Percentiles rank a stretch among this genome's conserved stretches.
phyloP scores from a whole-genome alignment of 257 asterid species.

The Paraleonurus japonicus region DNA sequence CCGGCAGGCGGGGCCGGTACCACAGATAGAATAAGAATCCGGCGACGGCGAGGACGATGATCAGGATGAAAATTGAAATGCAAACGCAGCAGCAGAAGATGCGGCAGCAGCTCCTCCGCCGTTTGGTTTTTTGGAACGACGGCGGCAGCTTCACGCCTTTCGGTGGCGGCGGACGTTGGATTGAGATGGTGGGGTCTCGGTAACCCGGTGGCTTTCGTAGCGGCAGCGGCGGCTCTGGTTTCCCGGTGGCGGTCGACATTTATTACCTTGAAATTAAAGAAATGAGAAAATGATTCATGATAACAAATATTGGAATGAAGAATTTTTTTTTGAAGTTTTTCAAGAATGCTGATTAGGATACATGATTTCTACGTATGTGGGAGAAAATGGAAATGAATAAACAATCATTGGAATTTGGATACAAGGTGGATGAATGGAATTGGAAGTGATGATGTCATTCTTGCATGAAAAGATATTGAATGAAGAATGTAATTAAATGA shows the following conservation, averaged over 20 bases:
- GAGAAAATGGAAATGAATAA: neutral
- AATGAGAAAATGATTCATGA: neutral
- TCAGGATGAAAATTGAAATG: slow-evolving; percentile 14
- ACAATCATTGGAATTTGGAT: neutral
- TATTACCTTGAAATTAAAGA: neutral
- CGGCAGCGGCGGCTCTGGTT: slow-evolving; percentile 37
- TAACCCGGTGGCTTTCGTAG: slow-evolving; percentile 58
- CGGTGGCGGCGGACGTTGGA: slow-evolving; percentile 10
- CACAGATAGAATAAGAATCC: slow-evolving; percentile 36
- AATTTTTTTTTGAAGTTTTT: too few species aligned
- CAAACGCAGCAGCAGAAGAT: slow-evolving; percentile 35
- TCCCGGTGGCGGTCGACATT: slow-evolving; percentile 32
- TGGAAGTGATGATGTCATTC: neutral
- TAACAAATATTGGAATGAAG: neutral
- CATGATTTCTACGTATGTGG: neutral
- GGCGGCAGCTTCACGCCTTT: slow-evolving; percentile 32
- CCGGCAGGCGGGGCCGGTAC: slow-evolving; percentile 51
- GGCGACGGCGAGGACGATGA: slow-evolving; percentile 24
- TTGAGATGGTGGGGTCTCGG: slow-evolving; percentile 36
- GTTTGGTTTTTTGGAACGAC: slow-evolving; percentile 21
- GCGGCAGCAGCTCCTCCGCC: slow-evolving; percentile 35
- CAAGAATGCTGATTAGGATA: too few species aligned
- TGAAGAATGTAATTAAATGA: neutral
- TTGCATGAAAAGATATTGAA: neutral
- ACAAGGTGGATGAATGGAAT: neutral